Conservation (phyloP, 2,329 filamentous ascomycete species). For the Incumbomyces delicatus region DNA sequence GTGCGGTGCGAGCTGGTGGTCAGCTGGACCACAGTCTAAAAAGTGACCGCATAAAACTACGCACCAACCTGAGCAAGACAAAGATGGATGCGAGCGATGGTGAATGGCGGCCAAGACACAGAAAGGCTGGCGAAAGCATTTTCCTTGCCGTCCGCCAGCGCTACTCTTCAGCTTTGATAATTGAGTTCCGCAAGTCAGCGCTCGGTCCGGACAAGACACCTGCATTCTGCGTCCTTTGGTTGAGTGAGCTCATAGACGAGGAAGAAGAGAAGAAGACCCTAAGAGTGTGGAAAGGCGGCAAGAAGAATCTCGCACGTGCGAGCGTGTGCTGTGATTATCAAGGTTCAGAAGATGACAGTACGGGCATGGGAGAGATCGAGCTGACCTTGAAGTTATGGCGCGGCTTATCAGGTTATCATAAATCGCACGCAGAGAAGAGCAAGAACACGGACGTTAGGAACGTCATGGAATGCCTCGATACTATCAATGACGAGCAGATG, state of each 20-base stretch:
- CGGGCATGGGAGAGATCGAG: slow-evolving; percentile 49
- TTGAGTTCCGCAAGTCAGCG: slow-evolving; percentile 23
- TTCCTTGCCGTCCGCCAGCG: slow-evolving; percentile 24
- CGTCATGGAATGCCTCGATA: slow-evolving; percentile 56
- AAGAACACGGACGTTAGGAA: slow-evolving; percentile 46
- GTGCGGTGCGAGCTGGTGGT: slow-evolving; percentile 36
- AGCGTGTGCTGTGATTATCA: slow-evolving; percentile 29
- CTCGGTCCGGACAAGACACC: slow-evolving; percentile 22
- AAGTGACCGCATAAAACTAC: slow-evolving; percentile 49
- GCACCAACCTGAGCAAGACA: slow-evolving; percentile 47
- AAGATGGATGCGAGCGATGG: slow-evolving; percentile 59
- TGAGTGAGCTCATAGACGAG: slow-evolving; percentile 57
- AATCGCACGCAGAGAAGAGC: slow-evolving; percentile 40
- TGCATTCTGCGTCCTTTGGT: slow-evolving; percentile 23
- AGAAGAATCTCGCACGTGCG: slow-evolving; percentile 31
- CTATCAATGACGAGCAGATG: slow-evolving; percentile 49
- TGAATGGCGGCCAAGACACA: slow-evolving; percentile 17
- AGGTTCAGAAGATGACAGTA: slow-evolving; percentile 44
- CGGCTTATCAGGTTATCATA: slow-evolving; percentile 52
- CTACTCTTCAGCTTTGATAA: slow-evolving; percentile 22
- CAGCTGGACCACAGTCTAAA: slow-evolving; percentile 35
- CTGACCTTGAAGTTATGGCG: slow-evolving; percentile 51
- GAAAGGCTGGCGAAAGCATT: slow-evolving; percentile 9
- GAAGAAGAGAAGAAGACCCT: slow-evolving; percentile 50
- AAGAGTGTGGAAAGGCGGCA: slow-evolving; percentile 57